These are phyloP conservation scores for Xerocomellus chrysenteron DNA, from an alignment of 768 basidiomycete species.

Conservation along the genomic window DNA sequence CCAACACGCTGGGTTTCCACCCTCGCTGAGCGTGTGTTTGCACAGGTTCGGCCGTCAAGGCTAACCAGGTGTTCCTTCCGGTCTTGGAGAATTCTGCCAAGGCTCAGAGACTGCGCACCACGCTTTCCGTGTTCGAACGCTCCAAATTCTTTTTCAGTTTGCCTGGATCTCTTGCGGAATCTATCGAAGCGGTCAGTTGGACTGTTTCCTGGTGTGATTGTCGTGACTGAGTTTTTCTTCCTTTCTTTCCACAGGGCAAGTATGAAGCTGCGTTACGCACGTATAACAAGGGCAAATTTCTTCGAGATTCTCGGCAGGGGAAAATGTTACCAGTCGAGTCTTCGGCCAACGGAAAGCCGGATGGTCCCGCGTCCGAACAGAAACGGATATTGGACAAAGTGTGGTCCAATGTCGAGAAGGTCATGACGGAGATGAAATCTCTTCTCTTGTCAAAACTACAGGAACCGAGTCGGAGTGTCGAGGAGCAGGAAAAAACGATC, in stretches of 20 bases:
- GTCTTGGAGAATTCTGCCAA: constrained; percentile 95
- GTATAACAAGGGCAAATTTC: constrained; percentile 94
- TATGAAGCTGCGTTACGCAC: constrained; percentile 93
- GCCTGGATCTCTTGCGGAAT: constrained; percentile 86
- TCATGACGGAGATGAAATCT: constrained; percentile 87
- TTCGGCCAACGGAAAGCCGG: constrained; percentile 53
- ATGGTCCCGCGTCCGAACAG: constrained; percentile 68
- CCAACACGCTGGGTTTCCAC: not conserved
- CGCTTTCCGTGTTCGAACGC: constrained; percentile 92
- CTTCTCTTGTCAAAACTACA: constrained; percentile 76
- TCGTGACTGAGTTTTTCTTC: not conserved
- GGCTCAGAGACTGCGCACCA: constrained; percentile 87
- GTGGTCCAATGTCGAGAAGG: constrained; percentile 92
- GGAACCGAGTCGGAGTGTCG: constrained; percentile 74
- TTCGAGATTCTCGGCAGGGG: constrained; percentile 86
- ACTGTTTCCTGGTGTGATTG: not conserved
- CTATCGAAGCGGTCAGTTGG: constrained; percentile 75
- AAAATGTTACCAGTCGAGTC: constrained; percentile 74
- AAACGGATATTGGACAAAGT: constrained; percentile 94
- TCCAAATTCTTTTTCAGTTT: constrained; percentile 99
- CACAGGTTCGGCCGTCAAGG: constrained; percentile 85
- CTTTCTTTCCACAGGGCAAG: constrained; percentile 59
- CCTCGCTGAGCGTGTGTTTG: constrained; percentile 4
- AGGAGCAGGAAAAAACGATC: constrained; percentile 96
- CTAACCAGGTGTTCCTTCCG: constrained; percentile 93